Evolutionary conservation across 2,329 filamentous ascomycete genomes (phyloP), one percentile per base, ranked within the genome.

Genomic region (Fonsecaea pedrosoi): DNA sequence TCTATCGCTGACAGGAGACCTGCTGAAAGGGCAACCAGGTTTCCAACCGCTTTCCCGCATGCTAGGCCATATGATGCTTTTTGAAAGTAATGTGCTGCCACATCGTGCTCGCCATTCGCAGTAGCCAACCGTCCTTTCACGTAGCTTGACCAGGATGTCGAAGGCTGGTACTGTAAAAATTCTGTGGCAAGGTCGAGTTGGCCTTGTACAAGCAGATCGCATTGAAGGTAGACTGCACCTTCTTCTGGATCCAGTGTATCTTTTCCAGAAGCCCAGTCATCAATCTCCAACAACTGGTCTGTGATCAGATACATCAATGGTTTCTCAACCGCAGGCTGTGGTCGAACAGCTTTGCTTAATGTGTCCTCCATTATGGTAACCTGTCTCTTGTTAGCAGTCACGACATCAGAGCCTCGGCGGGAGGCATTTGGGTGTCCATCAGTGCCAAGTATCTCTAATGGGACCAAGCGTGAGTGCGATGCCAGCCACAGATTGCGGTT

Each of bases 61-160:
- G 81, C 80, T 78, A 73, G 32, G 67, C 68, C 66, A 73, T 92
- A 90, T 21, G 92, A 92, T 67, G 93, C 92, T 75, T 90, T 94
- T 72, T 89, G 89, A 78, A 99, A 97, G 74, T 88, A 87, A 34
- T 86, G 81, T 34, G 92, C 87, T 62, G 95, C 94, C 45, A 87
- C 83, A 65, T 87, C 86, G 75, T 89, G 89, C 74, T 96, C 90
- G 62, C 89, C 90, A 69, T 90, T 85, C 4, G 89, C 87, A 38
- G 98, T 82, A 71, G 87, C 86, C 57, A 96, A 84, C 35, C 95
- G 89, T 2, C 91, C 95, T 77, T 94, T 92, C 4, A 98, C 85
- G 75, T 99, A 99, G 5, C 82, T 84, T 13, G 85, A 81, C 88
- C 87, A 90, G 35, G 83, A 80, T 1, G 82, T 84, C 54, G 80